Percentiles rank a stretch among this genome's conserved stretches.
phyloP scores from a whole-genome alignment of 2,329 filamentous ascomycete genomes.

The Penicillium occitanis region DNA sequence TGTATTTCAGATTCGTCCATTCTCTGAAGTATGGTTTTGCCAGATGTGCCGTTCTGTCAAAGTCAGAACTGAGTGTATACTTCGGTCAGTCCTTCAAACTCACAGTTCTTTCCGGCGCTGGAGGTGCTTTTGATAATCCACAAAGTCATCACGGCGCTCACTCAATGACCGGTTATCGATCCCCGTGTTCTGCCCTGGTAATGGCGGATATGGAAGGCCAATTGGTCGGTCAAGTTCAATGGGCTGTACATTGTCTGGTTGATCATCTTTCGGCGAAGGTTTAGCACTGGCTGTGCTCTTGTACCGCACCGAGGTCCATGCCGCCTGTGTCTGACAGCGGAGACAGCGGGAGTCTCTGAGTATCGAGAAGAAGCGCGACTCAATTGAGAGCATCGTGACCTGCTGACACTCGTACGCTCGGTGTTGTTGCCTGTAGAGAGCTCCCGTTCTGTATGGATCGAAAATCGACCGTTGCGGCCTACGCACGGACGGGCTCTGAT shows the following conservation, averaged over 20 bases:
- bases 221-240: conserved; percentile 69
- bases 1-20: conserved; percentile 80
- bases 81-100: conserved; percentile 24
- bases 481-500: conserved; percentile 3
- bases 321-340: conserved; percentile 37
- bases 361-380: conserved; percentile 24
- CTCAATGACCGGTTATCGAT: conserved; percentile 65
- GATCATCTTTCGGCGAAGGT: conserved; percentile 9
- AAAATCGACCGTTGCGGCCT: conserved; percentile 18
- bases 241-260: conserved; percentile 50
- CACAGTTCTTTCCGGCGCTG: conserved; percentile 73
- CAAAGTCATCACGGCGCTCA: conserved; percentile 75
- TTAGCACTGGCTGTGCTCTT: conserved; percentile 21
- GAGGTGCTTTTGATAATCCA: conserved; percentile 82
- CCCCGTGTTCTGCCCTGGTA: conserved; percentile 77
- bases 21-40: conserved; percentile 92
- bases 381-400: conserved; percentile 25
- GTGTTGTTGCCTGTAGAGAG: conserved; percentile 18
- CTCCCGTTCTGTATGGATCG: conserved; percentile 22
- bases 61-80: background rate
- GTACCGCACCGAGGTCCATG: conserved; percentile 27
- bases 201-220: conserved; percentile 72
- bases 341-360: conserved; percentile 35
- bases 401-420: background rate
- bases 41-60: conserved; percentile 67